Conservation (phyloP, 169 alveolate genomes). For the Theileria equi region DNA sequence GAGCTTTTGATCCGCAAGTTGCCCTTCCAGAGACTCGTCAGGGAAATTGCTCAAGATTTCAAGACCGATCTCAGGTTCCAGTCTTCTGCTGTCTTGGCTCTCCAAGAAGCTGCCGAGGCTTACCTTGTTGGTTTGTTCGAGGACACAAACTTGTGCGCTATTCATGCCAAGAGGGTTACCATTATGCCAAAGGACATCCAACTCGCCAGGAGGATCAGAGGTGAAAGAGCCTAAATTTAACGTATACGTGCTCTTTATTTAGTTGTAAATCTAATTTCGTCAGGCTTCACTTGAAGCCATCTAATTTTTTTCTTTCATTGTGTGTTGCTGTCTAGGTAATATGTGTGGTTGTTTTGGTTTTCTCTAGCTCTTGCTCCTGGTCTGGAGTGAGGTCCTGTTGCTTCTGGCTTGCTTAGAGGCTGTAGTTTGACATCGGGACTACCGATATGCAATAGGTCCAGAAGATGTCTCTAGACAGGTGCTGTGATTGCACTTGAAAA, state of each 20-base stretch:
- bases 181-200: slow-evolving; percentile 99
- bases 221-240: slow-evolving; percentile 87
- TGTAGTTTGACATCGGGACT: too few species aligned
- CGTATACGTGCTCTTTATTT: slow-evolving; percentile 33
- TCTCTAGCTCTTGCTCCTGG: too few species aligned
- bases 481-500: too few species aligned
- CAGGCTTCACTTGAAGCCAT: slow-evolving; percentile 85
- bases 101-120: slow-evolving; percentile 99
- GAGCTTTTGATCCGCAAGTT: slow-evolving; percentile 95
- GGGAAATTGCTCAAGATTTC: slow-evolving; percentile 96
- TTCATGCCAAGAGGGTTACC: slow-evolving; percentile 99
- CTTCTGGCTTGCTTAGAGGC: too few species aligned
- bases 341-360: background rate
- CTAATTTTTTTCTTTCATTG: slow-evolving; percentile 1
- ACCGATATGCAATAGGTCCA: too few species aligned
- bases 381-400: too few species aligned
- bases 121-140: slow-evolving; percentile 97
- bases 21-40: slow-evolving; percentile 97
- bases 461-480: too few species aligned
- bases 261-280: slow-evolving; percentile 40
- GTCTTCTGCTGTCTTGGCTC: slow-evolving; percentile 97
- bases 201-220: slow-evolving; percentile 98
- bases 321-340: background rate
- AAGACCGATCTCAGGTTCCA: slow-evolving; percentile 98
- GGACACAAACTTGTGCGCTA: slow-evolving; percentile 98